Conservation (phyloP, 371 early-diverging fungal species). For the Smittium culicis region DNA sequence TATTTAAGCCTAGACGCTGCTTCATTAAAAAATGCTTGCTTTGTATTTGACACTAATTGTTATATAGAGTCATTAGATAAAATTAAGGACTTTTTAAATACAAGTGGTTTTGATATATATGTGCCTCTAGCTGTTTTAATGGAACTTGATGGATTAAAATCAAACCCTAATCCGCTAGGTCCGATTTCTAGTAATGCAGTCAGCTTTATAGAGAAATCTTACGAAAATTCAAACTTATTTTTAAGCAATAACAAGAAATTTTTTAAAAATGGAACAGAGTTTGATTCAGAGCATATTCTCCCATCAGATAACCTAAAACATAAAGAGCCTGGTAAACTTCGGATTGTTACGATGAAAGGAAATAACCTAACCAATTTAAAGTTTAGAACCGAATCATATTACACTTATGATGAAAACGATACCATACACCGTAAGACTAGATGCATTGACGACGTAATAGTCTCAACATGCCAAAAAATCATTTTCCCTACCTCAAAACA, state of each 20-base stretch:
- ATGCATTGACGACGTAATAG: neutral
- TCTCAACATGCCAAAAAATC: neutral
- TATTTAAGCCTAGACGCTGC: too few relatives aligned
- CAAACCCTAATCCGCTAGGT: neutral
- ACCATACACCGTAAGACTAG: neutral
- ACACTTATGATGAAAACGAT: neutral
- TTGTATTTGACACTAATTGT: conserved; percentile 12
- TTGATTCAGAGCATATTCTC: too few relatives aligned
- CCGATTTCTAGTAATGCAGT: neutral
- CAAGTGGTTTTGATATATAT: neutral
- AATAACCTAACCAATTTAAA: neutral
- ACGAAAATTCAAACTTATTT: neutral
- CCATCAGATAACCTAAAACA: too few relatives aligned
- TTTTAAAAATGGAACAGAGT: neutral
- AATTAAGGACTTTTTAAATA: neutral
- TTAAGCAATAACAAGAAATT: neutral
- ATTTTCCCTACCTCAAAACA: too few relatives aligned
- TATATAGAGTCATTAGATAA: neutral
- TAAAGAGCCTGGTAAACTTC: neutral
- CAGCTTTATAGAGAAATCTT: conserved; percentile 6
- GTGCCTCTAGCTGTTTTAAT: conserved; percentile 7
- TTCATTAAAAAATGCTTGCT: too few relatives aligned
- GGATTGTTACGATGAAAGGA: conserved; percentile 4
- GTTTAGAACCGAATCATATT: neutral
- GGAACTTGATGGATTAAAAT: conserved; percentile 4